Base-by-base conservation (phyloP, 225 moss, liverwort and hornwort genomes). In the Straminergon stramineum region DNA sequence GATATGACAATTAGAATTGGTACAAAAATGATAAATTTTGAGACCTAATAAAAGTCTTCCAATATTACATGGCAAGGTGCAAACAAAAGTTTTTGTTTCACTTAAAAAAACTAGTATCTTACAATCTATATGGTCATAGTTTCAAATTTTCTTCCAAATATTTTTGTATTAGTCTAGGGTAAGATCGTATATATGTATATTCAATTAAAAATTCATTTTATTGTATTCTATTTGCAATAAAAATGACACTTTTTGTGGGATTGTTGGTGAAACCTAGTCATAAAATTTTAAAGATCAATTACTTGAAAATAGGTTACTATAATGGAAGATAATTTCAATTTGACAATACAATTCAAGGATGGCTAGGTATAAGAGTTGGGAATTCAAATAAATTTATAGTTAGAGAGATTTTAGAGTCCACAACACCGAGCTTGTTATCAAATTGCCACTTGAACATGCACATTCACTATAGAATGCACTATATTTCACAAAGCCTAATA, bases 351-450 rank as follows among this genome's bases (percentile, higher is more conserved):
- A 43, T 73, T 24, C 8, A 14, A 41, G 41, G 41, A 41, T 41
- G 26, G 26, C 15, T 74, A 28, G 2, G 9, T 16, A 15, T 7
- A 70, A 39, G 14, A 39, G 13, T 17, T 74, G 10, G 9, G 1
- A 74, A 74, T 74, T 43, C 28, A 74, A 74, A 17, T 28, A 45
- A 28, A 28, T 45, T 9, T 28, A 5, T 43, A 28, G 1, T 15
- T 43, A 73, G 8, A 73, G 8, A 73, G 15, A 41, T 73, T 73
- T 73, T 26, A 43, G 43, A 39, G 5, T 10, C 6, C 0, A 28
- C 2, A 0, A 28, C 16, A 28, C 16, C 16, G 28, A 17, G 10
- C 1, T 74, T 3, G 2, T 28, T 10, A 28, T 4, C 3, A 43
- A 73, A 73, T 43, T 27, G 26, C 10, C 10, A 27, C 2, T 43